phyloP scores from a whole-genome alignment of 495 filamentous ascomycete genomes.

The Neurospora sp. region DNA sequence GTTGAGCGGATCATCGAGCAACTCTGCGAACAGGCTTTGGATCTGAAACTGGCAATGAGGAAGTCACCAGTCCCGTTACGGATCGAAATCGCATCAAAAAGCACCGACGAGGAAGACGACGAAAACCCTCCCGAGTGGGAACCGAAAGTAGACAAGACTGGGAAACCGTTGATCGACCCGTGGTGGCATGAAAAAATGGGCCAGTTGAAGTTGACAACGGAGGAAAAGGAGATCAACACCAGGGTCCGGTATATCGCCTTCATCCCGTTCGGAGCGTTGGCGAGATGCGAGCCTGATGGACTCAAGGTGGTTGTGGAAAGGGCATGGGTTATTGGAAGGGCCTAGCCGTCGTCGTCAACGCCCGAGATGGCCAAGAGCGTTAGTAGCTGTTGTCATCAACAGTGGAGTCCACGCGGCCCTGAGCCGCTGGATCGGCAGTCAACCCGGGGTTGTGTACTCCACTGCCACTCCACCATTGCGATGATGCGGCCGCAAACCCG shows the following conservation, averaged over 20 bases:
- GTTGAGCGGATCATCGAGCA: neutral
- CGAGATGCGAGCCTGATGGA: neutral
- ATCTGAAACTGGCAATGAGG: slow-evolving; percentile 7
- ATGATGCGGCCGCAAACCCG: neutral
- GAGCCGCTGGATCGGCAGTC: neutral
- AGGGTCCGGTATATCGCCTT: neutral
- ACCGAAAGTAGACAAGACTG: neutral
- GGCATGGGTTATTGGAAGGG: neutral
- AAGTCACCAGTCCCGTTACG: neutral
- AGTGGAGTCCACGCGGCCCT: neutral
- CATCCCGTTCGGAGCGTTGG: slow-evolving; percentile 8
- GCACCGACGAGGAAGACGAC: neutral
- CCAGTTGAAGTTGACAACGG: neutral
- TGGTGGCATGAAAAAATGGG: neutral
- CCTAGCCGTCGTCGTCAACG: neutral
- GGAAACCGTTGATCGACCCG: neutral
- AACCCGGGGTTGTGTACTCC: neutral
- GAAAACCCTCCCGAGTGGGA: slow-evolving; percentile 1
- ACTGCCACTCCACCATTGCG: neutral
- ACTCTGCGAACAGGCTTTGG: slow-evolving; percentile 8
- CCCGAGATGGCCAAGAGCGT: neutral
- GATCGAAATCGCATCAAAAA: slow-evolving; percentile 3
- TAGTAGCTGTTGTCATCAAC: neutral
- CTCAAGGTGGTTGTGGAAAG: neutral
- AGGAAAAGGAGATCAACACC: neutral